phyloP scores from a whole-genome alignment of 2,329 filamentous ascomycete species.

The Meredithiella fracta region DNA sequence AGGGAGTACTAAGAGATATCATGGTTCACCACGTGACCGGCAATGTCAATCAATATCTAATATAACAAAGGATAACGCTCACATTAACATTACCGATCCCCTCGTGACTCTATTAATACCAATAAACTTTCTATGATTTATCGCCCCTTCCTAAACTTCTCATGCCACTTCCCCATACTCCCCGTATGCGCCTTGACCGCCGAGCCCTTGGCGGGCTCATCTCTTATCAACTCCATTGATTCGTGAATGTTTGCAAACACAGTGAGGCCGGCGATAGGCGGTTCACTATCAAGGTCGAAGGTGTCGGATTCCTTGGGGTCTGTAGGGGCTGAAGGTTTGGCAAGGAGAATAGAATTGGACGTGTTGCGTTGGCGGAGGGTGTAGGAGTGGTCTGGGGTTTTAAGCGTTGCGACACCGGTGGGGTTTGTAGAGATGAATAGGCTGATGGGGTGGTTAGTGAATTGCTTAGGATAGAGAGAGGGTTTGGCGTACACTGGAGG shows the following conservation, averaged over 20 bases:
- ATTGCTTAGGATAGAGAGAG: neutral
- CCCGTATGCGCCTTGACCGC: slow-evolving; percentile 16
- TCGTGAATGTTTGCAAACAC: slow-evolving; percentile 43
- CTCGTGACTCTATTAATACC: too few species aligned
- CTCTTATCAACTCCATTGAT: slow-evolving; percentile 41
- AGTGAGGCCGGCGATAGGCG: neutral
- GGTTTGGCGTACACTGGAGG: slow-evolving; percentile 33
- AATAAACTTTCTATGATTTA: too few species aligned
- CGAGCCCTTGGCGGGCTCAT: slow-evolving; percentile 19
- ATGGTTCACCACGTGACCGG: too few species aligned
- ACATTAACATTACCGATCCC: too few species aligned
- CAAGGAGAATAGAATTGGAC: slow-evolving; percentile 45
- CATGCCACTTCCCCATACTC: slow-evolving; percentile 41
- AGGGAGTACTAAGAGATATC: too few species aligned
- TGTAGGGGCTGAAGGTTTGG: slow-evolving; percentile 14
- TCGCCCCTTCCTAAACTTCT: slow-evolving; percentile 32
- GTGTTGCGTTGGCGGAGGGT: slow-evolving; percentile 49
- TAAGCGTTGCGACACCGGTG: slow-evolving; percentile 32
- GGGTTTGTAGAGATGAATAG: slow-evolving; percentile 34
- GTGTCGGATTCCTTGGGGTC: neutral
- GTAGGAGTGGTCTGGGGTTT: slow-evolving; percentile 35
- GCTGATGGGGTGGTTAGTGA: slow-evolving; percentile 16
- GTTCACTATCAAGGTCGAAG: too few species aligned
- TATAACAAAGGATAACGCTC: too few species aligned
- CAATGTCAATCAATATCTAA: too few species aligned